Evolutionary conservation across 139 green algal genomes (phyloP).

Genomic region (Chlamydomonas sphaeroides): DNA sequence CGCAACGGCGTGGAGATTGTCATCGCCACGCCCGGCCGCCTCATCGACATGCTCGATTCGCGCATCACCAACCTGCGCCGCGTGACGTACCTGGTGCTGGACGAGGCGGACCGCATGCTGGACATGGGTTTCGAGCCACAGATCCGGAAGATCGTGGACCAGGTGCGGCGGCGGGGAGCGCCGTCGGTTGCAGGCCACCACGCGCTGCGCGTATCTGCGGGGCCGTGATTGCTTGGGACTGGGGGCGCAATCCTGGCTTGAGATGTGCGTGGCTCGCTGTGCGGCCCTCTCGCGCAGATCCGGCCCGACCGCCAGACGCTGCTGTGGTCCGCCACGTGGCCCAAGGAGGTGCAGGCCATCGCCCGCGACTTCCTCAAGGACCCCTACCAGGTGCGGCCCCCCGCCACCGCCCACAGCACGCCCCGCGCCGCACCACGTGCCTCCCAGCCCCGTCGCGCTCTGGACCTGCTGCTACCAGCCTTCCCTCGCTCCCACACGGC

Average conservation of each 20-base stretch:
- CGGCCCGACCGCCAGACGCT: constrained; percentile 92
- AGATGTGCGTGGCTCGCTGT: no score
- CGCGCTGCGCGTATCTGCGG: no score
- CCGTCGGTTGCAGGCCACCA: no score
- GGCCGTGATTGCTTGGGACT: no score
- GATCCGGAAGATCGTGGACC: constrained; percentile 62
- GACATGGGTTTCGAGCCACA: constrained; percentile 95
- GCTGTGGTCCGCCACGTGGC: constrained; percentile 97
- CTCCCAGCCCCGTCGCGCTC: no score
- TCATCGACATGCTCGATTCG: constrained; percentile 88
- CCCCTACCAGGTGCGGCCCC: constrained; percentile 79
- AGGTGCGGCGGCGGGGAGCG: constrained; percentile 46
- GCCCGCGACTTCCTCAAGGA: constrained; percentile 87
- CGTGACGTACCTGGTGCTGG: constrained; percentile 92
- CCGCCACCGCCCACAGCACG: no score
- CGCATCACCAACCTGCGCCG: constrained; percentile 76
- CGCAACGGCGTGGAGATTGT: constrained; percentile 86
- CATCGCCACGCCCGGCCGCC: constrained; percentile 90
- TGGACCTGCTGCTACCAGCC: no score
- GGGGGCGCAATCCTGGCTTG: no score
- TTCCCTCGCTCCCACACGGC: no score
- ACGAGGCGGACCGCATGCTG: constrained; percentile 97
- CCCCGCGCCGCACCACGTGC: no score
- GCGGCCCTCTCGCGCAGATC: no score
- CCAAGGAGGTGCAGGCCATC: constrained; percentile 89